Base-by-base conservation (phyloP, 2,329 filamentous ascomycete species). In the Coleophoma eucalyptorum region DNA sequence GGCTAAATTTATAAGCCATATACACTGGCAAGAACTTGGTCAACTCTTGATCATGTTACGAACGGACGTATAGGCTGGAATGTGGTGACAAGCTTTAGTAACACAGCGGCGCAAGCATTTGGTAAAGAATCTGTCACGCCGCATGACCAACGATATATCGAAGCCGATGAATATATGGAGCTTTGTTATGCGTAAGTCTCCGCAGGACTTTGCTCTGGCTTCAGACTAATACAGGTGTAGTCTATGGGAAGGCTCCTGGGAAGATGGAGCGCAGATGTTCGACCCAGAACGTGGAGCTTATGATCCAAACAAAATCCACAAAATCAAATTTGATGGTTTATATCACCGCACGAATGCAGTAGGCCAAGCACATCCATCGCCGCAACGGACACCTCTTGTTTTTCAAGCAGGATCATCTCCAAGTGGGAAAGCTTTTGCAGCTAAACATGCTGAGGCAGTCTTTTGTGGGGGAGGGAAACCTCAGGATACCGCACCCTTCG, bases 381-480 rank as follows among this genome's bases (percentile, higher is more conserved):
- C 83, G 0, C 86, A 89, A 58, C 72, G 85, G 1, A 87, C 84
- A 1, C 86, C 86, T 0, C 70, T 89, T 1, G 75, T 89, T 5
- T 71, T 88, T 3, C 85, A 89, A 63, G 85, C 85, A 0, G 85
- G 86, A 0, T 84, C 84, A 0, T 86, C 81, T 0, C 78, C 75
- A 42, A 76, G 83, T 0, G 85, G 85, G 0, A 86, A 86, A 65
- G 65, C 69, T 0, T 89, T 89, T 57, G 83, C 83, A 0, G 81
- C 83, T 7, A 43, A 43, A 57, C 83, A 89, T 60, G 86, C 85
- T 1, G 86, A 89, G 59, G 84, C 78, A 2, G 83, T 89, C 46
- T 89, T 89, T 58, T 79, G 86, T 1, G 83, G 79, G 0, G 81
- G 81, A 0, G 82, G 87, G 60, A 77, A 77, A 3, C 83, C 85